Conservation (phyloP, 2,329 filamentous ascomycete genomes). For the Colletotrichum neosansevieriae region DNA sequence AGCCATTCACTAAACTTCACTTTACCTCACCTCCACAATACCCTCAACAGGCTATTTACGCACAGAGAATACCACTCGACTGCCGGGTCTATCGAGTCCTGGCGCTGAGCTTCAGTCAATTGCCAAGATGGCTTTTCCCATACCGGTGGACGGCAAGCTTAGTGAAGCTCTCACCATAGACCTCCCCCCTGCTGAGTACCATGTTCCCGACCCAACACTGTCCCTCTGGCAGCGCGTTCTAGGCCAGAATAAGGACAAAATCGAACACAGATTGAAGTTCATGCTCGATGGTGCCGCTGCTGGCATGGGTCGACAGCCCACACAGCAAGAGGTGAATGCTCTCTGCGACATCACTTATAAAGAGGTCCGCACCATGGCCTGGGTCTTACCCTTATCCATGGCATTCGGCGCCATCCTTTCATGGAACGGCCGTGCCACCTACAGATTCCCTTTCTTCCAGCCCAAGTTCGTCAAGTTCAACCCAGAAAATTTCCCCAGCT, state of each 20-base stretch:
- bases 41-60: neutral
- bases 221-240: slow-evolving; percentile 21
- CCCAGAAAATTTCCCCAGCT: slow-evolving; percentile 48
- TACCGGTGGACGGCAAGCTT: neutral
- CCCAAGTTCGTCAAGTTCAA: slow-evolving; percentile 49
- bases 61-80: neutral
- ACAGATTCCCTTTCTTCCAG: slow-evolving; percentile 56
- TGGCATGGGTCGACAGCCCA: slow-evolving; percentile 45
- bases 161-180: slow-evolving; percentile 1
- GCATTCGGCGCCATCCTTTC: slow-evolving; percentile 45
- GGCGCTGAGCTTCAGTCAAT: slow-evolving; percentile 5
- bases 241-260: slow-evolving; percentile 10
- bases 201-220: slow-evolving; percentile 9
- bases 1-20: neutral
- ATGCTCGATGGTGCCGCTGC: neutral
- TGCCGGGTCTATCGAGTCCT: slow-evolving; percentile 4
- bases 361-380: slow-evolving; percentile 49
- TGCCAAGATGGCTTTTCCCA: slow-evolving; percentile 13
- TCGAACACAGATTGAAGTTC: neutral
- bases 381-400: slow-evolving; percentile 45
- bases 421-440: slow-evolving; percentile 48
- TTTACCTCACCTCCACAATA: neutral
- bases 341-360: slow-evolving; percentile 46
- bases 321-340: slow-evolving; percentile 52
- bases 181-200: slow-evolving; percentile 15